Conservation (phyloP, 2,329 filamentous ascomycete species). For the Corynespora cassiicola region DNA sequence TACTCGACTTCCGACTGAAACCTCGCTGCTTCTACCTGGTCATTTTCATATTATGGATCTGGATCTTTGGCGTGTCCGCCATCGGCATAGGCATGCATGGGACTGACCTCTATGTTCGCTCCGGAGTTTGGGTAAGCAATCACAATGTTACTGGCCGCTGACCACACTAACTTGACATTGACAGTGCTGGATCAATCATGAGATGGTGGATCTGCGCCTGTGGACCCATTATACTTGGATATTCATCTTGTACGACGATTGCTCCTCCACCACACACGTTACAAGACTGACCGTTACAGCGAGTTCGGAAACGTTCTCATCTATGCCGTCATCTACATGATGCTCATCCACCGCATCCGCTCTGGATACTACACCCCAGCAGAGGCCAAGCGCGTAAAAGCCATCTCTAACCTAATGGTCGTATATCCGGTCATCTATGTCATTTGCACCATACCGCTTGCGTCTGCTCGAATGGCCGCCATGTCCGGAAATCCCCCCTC, state of each 20-base stretch:
- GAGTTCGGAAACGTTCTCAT: conserved; percentile 60
- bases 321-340: conserved; percentile 53
- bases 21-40: conserved; percentile 57
- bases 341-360: conserved; percentile 47
- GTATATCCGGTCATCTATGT: conserved; percentile 74
- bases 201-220: conserved; percentile 62
- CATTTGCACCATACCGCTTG: conserved; percentile 71
- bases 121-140: conserved; percentile 62
- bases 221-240: conserved; percentile 72
- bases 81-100: conserved; percentile 56
- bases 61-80: conserved; percentile 64
- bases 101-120: conserved; percentile 65
- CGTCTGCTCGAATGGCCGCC: conserved; percentile 67
- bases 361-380: conserved; percentile 41
- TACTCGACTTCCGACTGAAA: conserved; percentile 61
- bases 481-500: conserved; percentile 62
- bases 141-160: background rate
- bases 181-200: conserved; percentile 68
- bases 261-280: background rate
- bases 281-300: conserved; percentile 15
- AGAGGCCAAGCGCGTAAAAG: conserved; percentile 42
- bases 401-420: conserved; percentile 64
- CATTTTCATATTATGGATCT: conserved; percentile 62
- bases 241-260: conserved; percentile 52
- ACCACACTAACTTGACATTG: background rate